phyloP scores from a whole-genome alignment of 176 grass and related monocot genomes.

The bread wheat (Triticum aestivum) region IWGSC_CS_RefSeq_v2.1 NC_057809.1:556690233-556690732 shows the following conservation, averaged over 20 bases:
- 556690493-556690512: background rate
- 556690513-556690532: slow-evolving; percentile 38
- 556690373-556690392: no score
- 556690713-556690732: background rate
- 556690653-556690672: background rate
- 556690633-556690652: background rate
- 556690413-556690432: slow-evolving; percentile 6
- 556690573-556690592: slow-evolving; percentile 27
- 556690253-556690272: background rate
- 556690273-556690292: background rate
- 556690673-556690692: background rate
- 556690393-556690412: background rate
- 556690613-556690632: slow-evolving; percentile 3
- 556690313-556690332: background rate
- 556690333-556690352: no score
- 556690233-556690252: background rate
- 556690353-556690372: no score
- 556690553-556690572: slow-evolving; percentile 73
- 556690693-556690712: background rate
- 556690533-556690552: slow-evolving; percentile 48
- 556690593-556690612: background rate
- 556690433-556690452: no score
- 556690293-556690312: background rate
- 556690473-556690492: no score
- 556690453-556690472: background rate